These are phyloP conservation scores for Chlorophyllum brunneum DNA, from an alignment of 768 basidiomycete genomes.

Conservation along the genomic window DNA sequence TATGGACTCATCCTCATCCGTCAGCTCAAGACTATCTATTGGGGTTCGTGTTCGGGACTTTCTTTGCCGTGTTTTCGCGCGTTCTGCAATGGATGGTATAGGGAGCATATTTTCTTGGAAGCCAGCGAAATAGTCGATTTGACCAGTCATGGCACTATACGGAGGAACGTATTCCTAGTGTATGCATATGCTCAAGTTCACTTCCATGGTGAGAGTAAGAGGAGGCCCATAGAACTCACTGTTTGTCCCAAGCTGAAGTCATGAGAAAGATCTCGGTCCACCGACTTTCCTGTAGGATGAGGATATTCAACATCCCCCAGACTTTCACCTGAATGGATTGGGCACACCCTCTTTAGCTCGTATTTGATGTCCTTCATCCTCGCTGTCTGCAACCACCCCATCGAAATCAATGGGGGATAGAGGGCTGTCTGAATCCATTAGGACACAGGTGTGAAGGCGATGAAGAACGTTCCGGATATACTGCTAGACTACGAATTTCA, in stretches of 20 bases:
- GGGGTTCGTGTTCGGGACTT: not conserved
- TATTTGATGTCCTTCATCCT: slow-evolving; percentile 21
- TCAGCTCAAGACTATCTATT: slow-evolving; percentile 16
- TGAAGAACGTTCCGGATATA: not conserved
- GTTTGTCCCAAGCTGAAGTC: not conserved
- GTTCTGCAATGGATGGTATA: slow-evolving; percentile 44
- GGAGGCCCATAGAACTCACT: not conserved
- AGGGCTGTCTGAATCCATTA: slow-evolving; percentile 5
- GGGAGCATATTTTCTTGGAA: slow-evolving; percentile 11
- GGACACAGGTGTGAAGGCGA: not conserved
- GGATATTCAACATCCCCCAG: not conserved
- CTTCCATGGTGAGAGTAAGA: not conserved
- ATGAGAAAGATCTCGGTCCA: not conserved
- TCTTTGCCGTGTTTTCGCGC: slow-evolving; percentile 53
- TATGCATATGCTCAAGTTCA: not conserved
- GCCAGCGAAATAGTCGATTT: slow-evolving; percentile 14
- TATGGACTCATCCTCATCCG: slow-evolving; percentile 14
- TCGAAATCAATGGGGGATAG: slow-evolving; percentile 25
- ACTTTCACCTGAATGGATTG: not conserved
- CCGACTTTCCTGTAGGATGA: not conserved
- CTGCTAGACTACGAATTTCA: not conserved
- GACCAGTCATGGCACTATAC: not conserved
- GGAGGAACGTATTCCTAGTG: too few relatives aligned
- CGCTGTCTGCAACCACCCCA: slow-evolving; percentile 49
- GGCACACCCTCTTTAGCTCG: not conserved